Evolutionary conservation across 306 rosid species (phyloP), one percentile per base, ranked within the genome.

Genomic region (Pyrus betulifolia): DNA sequence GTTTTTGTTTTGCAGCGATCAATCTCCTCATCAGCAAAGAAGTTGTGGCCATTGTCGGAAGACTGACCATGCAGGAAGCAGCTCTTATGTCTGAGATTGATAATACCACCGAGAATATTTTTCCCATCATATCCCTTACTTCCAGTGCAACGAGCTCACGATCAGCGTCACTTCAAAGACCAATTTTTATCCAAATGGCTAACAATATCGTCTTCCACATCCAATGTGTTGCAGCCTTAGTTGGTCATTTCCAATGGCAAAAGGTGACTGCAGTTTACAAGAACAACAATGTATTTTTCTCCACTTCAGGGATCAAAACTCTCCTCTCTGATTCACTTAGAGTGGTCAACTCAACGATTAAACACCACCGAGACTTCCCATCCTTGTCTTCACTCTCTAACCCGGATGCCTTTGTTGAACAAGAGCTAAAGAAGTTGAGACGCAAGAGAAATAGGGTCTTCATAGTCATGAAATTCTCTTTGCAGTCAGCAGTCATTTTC

Each of bases 201-300:
- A 65, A 80, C 35, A 77, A 83, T 67, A 71, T 82, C 40, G 73
- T 17, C 60, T 60, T 77, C 71, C 85, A 76, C 70, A 77, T 71
- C 55, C 75, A 84, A 52, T 91, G 94, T 72, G 63, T 91, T 28
- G 85, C 86, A 30, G 87, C 87, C 68, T 64, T 87, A 67, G 87
- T 89, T 17, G 88, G 79, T 22, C 71, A 75, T 70, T 87, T 82
- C 67, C 58, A 55, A 27, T 91, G 91, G 89, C 78, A 15, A 73
- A 83, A 87, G 72, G 94, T 91, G 52, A 76, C 86, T 4, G 31
- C 75, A 11, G 70, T 88, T 78, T 82, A 86, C 45, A 83, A 87
- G 74, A 63, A 71, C 45, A 76, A 57, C n/a, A 76, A 42, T 9
- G 76, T 22, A 1, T 70, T 86, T 76, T 61, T 81, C 23, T 51